These are phyloP conservation scores for Marasmius sp. DNA, from an alignment of 1,284 basidiomycete genomes.

Conservation along the genomic window DNA sequence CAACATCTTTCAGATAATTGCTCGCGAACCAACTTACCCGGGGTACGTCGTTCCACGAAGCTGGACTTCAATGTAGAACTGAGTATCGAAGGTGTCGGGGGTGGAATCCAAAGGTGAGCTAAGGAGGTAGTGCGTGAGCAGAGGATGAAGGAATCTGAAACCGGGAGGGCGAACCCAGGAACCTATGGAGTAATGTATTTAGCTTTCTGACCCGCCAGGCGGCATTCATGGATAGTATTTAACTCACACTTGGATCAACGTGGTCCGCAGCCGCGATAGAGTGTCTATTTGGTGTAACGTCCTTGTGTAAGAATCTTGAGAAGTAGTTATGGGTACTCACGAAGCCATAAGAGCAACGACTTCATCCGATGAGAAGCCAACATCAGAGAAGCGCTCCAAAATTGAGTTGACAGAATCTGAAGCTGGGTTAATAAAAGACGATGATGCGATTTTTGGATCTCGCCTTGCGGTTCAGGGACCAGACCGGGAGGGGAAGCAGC, in stretches of 20 bases:
- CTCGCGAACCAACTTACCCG: neutral
- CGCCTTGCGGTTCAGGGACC: conserved; percentile 15
- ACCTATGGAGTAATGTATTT: neutral
- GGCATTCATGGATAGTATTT: neutral
- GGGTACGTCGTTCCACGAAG: conserved; percentile 4
- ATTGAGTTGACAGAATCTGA: conserved; percentile 2
- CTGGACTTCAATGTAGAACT: conserved; percentile 3
- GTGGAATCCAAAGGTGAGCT: conserved; percentile 5
- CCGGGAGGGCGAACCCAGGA: neutral
- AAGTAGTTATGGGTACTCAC: neutral
- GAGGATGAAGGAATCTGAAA: neutral
- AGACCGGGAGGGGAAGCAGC: conserved; percentile 13
- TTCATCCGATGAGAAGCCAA: neutral
- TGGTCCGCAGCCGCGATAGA: conserved; percentile 4
- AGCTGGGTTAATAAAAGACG: neutral
- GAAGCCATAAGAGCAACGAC: conserved; percentile 4
- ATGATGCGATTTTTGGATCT: neutral
- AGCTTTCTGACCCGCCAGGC: neutral
- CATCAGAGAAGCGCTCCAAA: conserved; percentile 3
- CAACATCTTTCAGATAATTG: neutral
- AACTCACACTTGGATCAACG: neutral
- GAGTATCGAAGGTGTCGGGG: conserved; percentile 1
- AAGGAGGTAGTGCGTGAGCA: neutral
- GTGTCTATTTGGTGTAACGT: neutral
- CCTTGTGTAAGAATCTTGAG: neutral